Conservation (phyloP, 2,329 filamentous ascomycete species). For the Gnomoniopsis smithogilvyi region DNA sequence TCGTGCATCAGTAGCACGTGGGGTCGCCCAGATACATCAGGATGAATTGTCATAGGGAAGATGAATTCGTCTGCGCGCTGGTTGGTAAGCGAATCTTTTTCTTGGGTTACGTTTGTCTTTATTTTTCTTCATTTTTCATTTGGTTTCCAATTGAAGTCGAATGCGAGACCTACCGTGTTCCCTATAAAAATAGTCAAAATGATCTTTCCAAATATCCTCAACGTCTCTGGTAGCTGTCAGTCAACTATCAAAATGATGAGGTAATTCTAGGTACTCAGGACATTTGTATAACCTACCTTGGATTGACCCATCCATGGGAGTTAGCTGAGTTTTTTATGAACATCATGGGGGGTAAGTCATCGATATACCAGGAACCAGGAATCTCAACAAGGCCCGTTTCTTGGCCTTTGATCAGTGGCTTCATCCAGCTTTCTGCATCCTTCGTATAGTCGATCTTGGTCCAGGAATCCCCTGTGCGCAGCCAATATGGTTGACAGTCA, state of each 20-base stretch:
- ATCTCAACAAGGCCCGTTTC: constrained; percentile 65
- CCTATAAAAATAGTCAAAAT: constrained; percentile 71
- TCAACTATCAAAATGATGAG: background rate
- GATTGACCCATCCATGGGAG: constrained; percentile 58
- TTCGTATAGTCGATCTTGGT: constrained; percentile 66
- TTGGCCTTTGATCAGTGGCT: constrained; percentile 56
- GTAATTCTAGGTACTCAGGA: no score
- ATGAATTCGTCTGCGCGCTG: constrained; percentile 56
- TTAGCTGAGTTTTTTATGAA: constrained; percentile 66
- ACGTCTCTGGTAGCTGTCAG: constrained; percentile 42
- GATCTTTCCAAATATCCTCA: constrained; percentile 62
- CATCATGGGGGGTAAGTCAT: constrained; percentile 67
- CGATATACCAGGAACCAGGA: constrained; percentile 63
- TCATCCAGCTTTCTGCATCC: constrained; percentile 62
- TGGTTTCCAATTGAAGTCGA: no score
- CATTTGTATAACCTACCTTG: constrained; percentile 41
- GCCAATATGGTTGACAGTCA: constrained; percentile 62
- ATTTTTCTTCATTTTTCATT: no score
- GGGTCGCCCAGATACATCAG: constrained; percentile 68
- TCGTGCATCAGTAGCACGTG: constrained; percentile 74
- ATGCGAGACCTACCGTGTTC: constrained; percentile 58
- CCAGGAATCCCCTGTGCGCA: constrained; percentile 63
- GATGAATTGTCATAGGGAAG: constrained; percentile 74
- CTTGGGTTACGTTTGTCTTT: no score
- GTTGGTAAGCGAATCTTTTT: background rate